Conservation (phyloP, 2,329 filamentous ascomycete species). For the Colletotrichum echinochloae region DNA sequence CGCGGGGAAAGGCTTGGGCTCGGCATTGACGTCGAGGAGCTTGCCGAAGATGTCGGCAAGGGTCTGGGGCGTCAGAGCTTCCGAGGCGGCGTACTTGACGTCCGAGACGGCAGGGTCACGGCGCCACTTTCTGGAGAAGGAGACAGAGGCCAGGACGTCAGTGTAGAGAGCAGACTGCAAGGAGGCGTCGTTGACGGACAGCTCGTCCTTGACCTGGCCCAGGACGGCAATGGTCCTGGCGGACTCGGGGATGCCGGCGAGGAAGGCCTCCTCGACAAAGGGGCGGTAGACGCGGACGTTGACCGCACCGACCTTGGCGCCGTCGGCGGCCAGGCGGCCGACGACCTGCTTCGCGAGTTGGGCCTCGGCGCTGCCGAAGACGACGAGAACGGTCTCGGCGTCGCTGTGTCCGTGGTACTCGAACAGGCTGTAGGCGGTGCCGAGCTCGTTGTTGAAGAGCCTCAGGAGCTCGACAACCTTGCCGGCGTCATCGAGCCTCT, state of each 20-base stretch:
- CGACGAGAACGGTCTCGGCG: conserved; percentile 86
- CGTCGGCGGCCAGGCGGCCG: conserved; percentile 76
- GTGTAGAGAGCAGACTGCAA: conserved; percentile 88
- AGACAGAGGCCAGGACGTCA: conserved; percentile 88
- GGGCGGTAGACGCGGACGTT: conserved; percentile 95
- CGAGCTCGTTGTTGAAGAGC: conserved; percentile 89
- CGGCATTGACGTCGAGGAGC: conserved; percentile 63
- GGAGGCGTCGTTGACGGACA: conserved; percentile 78
- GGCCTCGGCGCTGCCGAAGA: conserved; percentile 92
- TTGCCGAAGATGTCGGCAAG: conserved; percentile 64
- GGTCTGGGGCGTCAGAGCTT: conserved; percentile 66
- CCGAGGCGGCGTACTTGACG: conserved; percentile 86
- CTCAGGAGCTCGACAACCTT: conserved; percentile 77
- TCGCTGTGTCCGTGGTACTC: conserved; percentile 90
- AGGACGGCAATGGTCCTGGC: conserved; percentile 84
- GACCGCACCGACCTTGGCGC: conserved; percentile 85
- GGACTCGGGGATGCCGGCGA: conserved; percentile 81
- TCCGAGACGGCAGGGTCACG: conserved; percentile 77
- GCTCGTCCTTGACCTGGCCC: conserved; percentile 84
- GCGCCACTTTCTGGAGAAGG: conserved; percentile 78
- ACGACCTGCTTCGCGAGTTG: conserved; percentile 88
- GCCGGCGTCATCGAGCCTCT: conserved; percentile 78
- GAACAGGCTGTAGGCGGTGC: conserved; percentile 91
- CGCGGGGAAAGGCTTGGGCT: conserved; percentile 54
- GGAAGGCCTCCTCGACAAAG: conserved; percentile 94